phyloP scores from a whole-genome alignment of 106 monocot genomes.

The Chionographis japonica region DNA sequence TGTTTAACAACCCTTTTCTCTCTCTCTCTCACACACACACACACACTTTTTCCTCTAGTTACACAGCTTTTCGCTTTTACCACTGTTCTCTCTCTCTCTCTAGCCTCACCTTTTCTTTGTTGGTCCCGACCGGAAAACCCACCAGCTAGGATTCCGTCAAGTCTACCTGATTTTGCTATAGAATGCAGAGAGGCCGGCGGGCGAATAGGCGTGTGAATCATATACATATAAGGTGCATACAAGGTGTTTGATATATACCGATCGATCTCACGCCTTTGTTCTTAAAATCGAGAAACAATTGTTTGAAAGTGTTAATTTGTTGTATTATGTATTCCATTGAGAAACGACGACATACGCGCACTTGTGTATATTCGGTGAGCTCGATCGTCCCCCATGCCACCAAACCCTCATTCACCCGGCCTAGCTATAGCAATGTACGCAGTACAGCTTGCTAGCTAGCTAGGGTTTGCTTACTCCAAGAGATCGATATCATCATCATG shows the following conservation, averaged over 20 bases:
- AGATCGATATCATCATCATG: too few relatives aligned
- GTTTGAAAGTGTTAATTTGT: too few relatives aligned
- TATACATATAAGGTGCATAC: too few relatives aligned
- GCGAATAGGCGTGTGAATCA: background rate
- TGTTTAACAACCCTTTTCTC: slow-evolving; percentile 16
- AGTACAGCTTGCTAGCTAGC: too few relatives aligned
- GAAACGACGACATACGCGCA: too few relatives aligned
- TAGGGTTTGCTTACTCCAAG: too few relatives aligned
- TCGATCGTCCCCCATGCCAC: background rate
- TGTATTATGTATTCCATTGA: slow-evolving; percentile 8
- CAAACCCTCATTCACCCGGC: too few relatives aligned
- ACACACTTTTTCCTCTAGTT: too few relatives aligned
- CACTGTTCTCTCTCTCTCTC: slow-evolving; percentile 6
- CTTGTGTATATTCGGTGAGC: slow-evolving; percentile 12
- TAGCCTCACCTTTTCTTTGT: background rate
- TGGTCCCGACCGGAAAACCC: background rate
- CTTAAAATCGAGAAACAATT: background rate
- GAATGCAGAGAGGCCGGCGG: background rate
- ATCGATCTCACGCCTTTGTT: slow-evolving; percentile 7
- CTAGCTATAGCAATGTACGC: too few relatives aligned
- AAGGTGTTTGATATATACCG: slow-evolving; percentile 6
- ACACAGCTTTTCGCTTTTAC: too few relatives aligned
- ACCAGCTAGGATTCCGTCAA: background rate
- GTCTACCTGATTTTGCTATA: background rate
- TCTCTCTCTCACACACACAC: background rate